Evolutionary conservation across 257 asterid genomes (phyloP).

Genomic region (Nicotiana benthamiana): DNA sequence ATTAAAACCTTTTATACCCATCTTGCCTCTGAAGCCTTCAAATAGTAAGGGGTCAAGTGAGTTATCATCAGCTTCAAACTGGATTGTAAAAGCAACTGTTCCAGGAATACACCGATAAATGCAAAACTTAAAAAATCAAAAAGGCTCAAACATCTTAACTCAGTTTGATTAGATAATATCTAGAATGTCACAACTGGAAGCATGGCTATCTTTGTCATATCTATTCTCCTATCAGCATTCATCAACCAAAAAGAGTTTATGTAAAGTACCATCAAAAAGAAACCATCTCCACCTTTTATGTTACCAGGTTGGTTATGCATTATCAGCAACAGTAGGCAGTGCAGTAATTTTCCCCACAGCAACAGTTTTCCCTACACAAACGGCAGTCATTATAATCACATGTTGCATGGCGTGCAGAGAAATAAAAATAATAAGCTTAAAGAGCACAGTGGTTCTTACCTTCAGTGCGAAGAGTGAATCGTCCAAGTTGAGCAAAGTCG

Average conservation of each 20-base stretch:
- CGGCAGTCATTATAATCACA: background rate
- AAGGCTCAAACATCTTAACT: background rate
- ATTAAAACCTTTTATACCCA: background rate
- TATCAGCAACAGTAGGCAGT: conserved; percentile 19
- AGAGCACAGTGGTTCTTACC: conserved; percentile 32
- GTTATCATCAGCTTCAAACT: background rate
- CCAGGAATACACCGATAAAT: no score
- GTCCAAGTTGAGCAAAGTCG: conserved; percentile 78
- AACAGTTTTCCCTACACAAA: conserved; percentile 48
- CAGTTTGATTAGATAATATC: background rate
- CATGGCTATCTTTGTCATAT: background rate
- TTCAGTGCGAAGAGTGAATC: conserved; percentile 97
- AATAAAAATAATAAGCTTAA: background rate
- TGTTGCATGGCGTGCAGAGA: background rate
- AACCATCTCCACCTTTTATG: background rate
- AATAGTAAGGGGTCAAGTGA: background rate
- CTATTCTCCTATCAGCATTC: no score
- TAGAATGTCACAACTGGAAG: background rate
- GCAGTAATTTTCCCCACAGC: conserved; percentile 36
- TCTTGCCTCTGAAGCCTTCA: background rate
- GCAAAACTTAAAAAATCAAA: background rate
- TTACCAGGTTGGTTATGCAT: conserved; percentile 5
- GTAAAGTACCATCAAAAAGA: background rate
- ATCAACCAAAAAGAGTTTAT: background rate
- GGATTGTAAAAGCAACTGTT: background rate